Percentiles rank a stretch among this genome's conserved stretches.
These are phyloP conservation scores for Turnera subulata DNA, from an alignment of 345 rosid species.

Conservation along the genomic window DNA sequence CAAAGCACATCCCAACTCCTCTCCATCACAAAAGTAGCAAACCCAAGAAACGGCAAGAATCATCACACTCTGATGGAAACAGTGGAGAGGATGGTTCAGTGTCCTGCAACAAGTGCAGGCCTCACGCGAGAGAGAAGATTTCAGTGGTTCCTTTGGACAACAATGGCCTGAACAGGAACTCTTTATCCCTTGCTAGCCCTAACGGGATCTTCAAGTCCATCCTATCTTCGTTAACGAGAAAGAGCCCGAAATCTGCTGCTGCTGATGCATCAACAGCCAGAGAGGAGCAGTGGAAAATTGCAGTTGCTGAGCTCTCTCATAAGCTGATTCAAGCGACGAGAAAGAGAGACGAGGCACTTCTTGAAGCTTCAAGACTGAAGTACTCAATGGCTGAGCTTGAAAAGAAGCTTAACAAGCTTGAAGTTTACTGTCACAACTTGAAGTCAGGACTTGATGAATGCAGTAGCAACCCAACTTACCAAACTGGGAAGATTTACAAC, in stretches of 20 bases:
- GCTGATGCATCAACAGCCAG: constrained; percentile 26
- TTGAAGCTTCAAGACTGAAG: constrained; percentile 73
- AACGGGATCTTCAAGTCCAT: constrained; percentile 68
- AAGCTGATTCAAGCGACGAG: constrained; percentile 75
- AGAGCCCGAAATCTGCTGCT: constrained; percentile 49
- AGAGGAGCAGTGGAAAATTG: constrained; percentile 74
- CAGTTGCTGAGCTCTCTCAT: constrained; percentile 76
- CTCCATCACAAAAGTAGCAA: constrained; percentile 45
- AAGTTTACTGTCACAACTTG: constrained; percentile 67
- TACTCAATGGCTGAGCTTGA: constrained; percentile 89
- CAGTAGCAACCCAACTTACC: constrained; percentile 31
- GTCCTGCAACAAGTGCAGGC: constrained; percentile 89
- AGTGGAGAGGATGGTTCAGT: constrained; percentile 36
- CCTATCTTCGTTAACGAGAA: constrained; percentile 59
- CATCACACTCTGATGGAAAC: constrained; percentile 11
- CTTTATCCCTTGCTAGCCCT: constrained; percentile 65
- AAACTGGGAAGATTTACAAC: constrained; percentile 9
- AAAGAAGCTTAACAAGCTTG: constrained; percentile 85
- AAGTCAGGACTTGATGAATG: constrained; percentile 77
- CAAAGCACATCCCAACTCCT: constrained; percentile 54
- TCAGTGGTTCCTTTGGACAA: constrained; percentile 78
- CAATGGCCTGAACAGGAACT: constrained; percentile 37
- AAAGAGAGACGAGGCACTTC: constrained; percentile 74
- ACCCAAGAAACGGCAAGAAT: constrained; percentile 41
- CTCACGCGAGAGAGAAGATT: constrained; percentile 67